These are phyloP conservation scores for Seiridium unicorne DNA, from an alignment of 2,329 filamentous ascomycete species.

Conservation along the genomic window DNA sequence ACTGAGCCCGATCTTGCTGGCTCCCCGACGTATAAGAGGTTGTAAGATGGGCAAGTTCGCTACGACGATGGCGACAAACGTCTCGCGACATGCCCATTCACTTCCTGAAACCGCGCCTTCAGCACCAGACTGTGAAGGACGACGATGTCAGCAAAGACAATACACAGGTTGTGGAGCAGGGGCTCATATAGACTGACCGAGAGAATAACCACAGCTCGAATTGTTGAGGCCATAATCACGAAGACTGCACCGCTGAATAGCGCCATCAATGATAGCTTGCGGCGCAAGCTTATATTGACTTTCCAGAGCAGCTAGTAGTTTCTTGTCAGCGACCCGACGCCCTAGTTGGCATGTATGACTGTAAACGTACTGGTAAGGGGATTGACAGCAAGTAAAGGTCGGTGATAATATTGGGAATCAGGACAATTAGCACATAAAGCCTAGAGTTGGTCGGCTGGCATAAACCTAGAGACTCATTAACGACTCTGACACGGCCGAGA, in stretches of 20 bases:
- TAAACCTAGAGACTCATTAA: slow-evolving; percentile 1
- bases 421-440: slow-evolving; percentile 7
- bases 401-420: slow-evolving; percentile 11
- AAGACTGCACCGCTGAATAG: slow-evolving; percentile 49
- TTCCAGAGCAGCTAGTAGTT: slow-evolving; percentile 38
- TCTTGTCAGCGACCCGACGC: not conserved
- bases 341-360: not conserved
- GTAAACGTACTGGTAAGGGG: slow-evolving; percentile 5
- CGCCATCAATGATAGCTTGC: slow-evolving; percentile 40
- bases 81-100: slow-evolving; percentile 35
- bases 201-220: slow-evolving; percentile 45
- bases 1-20: slow-evolving; percentile 14
- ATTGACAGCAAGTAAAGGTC: slow-evolving; percentile 12
- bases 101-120: slow-evolving; percentile 17
- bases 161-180: not conserved
- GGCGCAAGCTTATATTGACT: slow-evolving; percentile 35
- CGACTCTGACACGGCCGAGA: slow-evolving; percentile 3
- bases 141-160: not conserved
- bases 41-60: slow-evolving; percentile 29
- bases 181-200: slow-evolving; percentile 16
- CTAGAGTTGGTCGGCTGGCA: slow-evolving; percentile 11
- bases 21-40: slow-evolving; percentile 15
- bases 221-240: slow-evolving; percentile 44
- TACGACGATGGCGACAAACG: slow-evolving; percentile 35
- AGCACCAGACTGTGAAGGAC: slow-evolving; percentile 12